Base-by-base conservation (phyloP, 345 rosid genomes). In the Dovyalis caffra region DNA sequence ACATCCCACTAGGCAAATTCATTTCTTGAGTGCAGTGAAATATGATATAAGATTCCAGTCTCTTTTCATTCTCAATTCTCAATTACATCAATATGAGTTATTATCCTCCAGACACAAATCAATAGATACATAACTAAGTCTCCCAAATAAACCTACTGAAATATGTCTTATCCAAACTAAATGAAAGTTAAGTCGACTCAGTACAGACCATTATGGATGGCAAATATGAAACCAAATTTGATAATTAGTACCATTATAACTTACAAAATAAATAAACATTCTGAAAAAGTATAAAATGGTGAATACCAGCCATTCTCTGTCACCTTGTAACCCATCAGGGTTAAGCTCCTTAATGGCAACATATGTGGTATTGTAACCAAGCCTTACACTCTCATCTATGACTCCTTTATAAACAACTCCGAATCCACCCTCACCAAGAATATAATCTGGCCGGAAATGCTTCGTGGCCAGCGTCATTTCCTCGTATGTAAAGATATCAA, bases 281-380 rank as follows among this genome's bases (percentile, higher is more conserved):
- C 69, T 64, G 38, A 71, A 51, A 34, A 68, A 70, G 75, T 8
- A 69, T 56, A 66, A 56, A 11, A 56, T 65, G 81, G 72, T 18
- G 31, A 64, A 57, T 90, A 95, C 98, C 98, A 93, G 93, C 99
- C 98, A 95, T 84, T 95, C 99, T 81, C 97, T 82, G 87, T 95
- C 98, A 63, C 99, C 99, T 74, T 95, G 99, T 70, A 87, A 88
- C 8, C 99, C 98, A 26, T 89, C 92, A 4, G 90, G 98, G 83
- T 90, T 90, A 76, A 95, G 95, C 83, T 93, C 91, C 86, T 95
- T 95, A 64, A 95, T 88, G 35, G 98, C 99, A 66, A 95, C 99
- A 70, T 73, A 64, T 0, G 89, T 87, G 45, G 91, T 82, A 65
- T 78, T 70, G 77, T 85, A 91, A 64, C 90, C 97, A 58, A 77